A percentile compares a stretch with the other conserved stretches of the same genome.
Conservation (phyloP, 257 asterid genomes). For the Nicotiana attenuata region DNA sequence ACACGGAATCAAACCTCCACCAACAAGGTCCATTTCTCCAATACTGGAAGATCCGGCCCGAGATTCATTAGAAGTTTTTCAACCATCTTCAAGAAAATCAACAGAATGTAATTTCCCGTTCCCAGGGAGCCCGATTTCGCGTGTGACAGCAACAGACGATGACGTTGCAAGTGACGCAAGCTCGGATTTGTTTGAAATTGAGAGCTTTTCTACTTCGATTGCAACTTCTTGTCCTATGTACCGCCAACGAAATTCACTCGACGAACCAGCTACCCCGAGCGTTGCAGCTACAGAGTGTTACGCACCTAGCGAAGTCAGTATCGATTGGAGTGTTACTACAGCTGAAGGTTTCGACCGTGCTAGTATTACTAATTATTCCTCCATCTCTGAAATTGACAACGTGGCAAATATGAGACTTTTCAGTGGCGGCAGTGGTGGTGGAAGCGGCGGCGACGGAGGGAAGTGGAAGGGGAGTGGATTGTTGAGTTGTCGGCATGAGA, state of each 20-base stretch:
- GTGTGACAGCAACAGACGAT: constrained; percentile 39
- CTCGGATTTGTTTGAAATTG: constrained; percentile 82
- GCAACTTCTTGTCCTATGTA: constrained; percentile 45
- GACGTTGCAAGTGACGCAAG: constrained; percentile 76
- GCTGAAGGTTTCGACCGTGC: constrained; percentile 74
- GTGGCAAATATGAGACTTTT: constrained; percentile 24
- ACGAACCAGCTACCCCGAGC: constrained; percentile 72
- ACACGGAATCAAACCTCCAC: constrained; percentile 9
- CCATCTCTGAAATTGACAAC: constrained; percentile 42
- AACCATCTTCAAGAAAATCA: constrained; percentile 37
- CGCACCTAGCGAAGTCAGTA: constrained; percentile 86
- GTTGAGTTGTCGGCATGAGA: constrained; percentile 81
- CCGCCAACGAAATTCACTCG: constrained; percentile 59
- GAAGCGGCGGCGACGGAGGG: constrained; percentile 11
- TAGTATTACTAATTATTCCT: constrained; percentile 52
- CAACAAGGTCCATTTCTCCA: constrained; percentile 13
- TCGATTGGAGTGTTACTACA: constrained; percentile 91
- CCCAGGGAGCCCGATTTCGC: constrained; percentile 46
- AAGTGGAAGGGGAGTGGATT: constrained; percentile 46
- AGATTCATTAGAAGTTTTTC: constrained; percentile 63
- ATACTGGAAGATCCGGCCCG: constrained; percentile 50
- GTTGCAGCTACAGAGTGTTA: constrained; percentile 65
- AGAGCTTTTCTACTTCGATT: constrained; percentile 70
- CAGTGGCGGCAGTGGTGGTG: constrained; percentile 13
- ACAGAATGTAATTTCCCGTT: constrained; percentile 22